Evolutionary conservation across 345 rosid species (phyloP), one percentile per base, ranked within the genome.

Genomic region (Gossypium ekmanianum): DNA sequence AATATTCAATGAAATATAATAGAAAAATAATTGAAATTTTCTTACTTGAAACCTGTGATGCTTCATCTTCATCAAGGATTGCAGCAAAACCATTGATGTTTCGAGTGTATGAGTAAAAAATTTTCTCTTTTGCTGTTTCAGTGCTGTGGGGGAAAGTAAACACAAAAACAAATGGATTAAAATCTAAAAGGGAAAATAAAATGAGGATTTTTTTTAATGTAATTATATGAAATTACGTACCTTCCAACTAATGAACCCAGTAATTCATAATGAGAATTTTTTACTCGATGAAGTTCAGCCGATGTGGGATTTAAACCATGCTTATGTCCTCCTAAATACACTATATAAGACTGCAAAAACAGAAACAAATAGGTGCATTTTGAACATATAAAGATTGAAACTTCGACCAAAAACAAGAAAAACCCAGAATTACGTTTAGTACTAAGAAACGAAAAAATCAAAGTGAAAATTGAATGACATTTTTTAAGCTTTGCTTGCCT

Each of bases 31-130:
- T 11, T 2, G 20, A 7, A 18, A 63, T 56, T 45, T 61, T 47
- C 76, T 77, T 83, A 88, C 97, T 82, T 39, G 89, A 87, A 61
- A 89, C 82, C 63, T 84, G 78, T 8, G 85, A 84, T 6, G 94
- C 95, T 78, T 83, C 82, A 14, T 79, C 87, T 17, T 90, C 92
- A 0, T 85, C 85, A 26, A 92, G 88, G 13, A 78, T 5, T 2
- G 89, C 95, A 3, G 93, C 85, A 51, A 92, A 92, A 10, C 93
- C 97, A 75, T 92, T 92, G 78, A 92, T 87, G 45, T 78, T 59
- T 62, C 62, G 84, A 44, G 82, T 75, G 73, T 82, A 92, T 1
- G 92, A 92, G 83, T 89, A 86, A 51, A 87, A 83, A n/a, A 90
- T 86, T n/a, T 88, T 81, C 3, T 87, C 90, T 77, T 68, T 69